Evolutionary conservation across 495 filamentous ascomycete species (phyloP).

Genomic region (Neurospora sp.): DNA sequence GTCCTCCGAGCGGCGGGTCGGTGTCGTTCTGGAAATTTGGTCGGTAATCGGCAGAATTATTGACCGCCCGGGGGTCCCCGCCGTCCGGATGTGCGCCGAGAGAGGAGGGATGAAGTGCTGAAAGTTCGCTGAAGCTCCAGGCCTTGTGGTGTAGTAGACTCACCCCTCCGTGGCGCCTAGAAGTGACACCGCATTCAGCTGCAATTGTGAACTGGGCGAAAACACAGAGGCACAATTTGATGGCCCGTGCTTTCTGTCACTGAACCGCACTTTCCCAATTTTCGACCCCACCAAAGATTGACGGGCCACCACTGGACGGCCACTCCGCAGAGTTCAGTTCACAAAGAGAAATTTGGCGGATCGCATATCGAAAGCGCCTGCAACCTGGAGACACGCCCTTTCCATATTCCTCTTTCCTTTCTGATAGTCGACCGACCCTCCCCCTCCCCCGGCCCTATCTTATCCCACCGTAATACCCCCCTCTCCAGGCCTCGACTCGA

Average conservation of each 20-base stretch:
- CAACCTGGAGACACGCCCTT: not conserved
- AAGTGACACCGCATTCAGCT: not conserved
- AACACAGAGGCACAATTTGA: not conserved
- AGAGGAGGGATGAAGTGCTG: not conserved
- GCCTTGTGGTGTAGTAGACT: not conserved
- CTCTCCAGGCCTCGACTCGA: not conserved
- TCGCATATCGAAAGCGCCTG: slow-evolving; percentile 4
- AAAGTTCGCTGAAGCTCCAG: not conserved
- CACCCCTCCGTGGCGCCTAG: not conserved
- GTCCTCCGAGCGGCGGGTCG: not conserved
- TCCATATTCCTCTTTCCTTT: not conserved
- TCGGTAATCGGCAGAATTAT: slow-evolving; percentile 13
- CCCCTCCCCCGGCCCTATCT: not conserved
- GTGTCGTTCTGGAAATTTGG: slow-evolving; percentile 5
- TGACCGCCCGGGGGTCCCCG: slow-evolving; percentile 5
- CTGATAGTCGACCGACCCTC: not conserved
- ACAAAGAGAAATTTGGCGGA: slow-evolving; percentile 21
- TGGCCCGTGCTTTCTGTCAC: not conserved
- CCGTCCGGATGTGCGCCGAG: not conserved
- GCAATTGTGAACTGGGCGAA: not conserved
- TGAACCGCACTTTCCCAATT: slow-evolving; percentile 21
- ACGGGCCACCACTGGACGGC: not conserved
- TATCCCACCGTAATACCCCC: not conserved
- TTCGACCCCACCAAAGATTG: slow-evolving; percentile 28
- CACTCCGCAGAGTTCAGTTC: slow-evolving; percentile 4